A percentile compares a stretch with the other conserved stretches of the same genome.
Conservation (phyloP, 768 basidiomycete genomes). For the Rhizopogon salebrosus region DNA sequence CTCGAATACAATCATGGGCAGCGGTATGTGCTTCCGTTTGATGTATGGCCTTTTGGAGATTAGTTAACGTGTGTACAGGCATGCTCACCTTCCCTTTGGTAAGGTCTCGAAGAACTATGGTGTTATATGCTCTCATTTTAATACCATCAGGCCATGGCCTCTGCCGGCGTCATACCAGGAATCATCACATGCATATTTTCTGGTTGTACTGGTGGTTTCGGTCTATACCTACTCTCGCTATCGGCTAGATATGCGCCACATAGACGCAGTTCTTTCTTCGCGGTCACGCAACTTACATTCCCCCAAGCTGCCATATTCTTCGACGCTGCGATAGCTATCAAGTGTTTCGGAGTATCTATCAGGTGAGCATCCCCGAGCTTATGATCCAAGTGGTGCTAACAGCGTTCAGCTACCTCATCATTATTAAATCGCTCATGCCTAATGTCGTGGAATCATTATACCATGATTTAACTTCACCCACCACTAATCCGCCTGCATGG, state of each 20-base stretch:
- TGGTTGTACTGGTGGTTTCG: conserved; percentile 72
- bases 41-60: neutral
- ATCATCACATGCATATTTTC: conserved; percentile 84
- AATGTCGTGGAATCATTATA: conserved; percentile 82
- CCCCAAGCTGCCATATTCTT: conserved; percentile 85
- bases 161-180: conserved; percentile 85
- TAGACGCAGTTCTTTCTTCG: conserved; percentile 78
- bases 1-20: conserved; percentile 88
- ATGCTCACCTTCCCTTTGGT: conserved; percentile 89
- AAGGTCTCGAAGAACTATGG: conserved; percentile 14
- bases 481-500: conserved; percentile 69
- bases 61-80: conserved; percentile 36
- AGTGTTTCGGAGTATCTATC: conserved; percentile 95
- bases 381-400: neutral
- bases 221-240: conserved; percentile 81
- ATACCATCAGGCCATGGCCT: conserved; percentile 73
- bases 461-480: conserved; percentile 65
- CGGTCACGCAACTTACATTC: conserved; percentile 80
- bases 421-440: conserved; percentile 90
- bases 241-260: conserved; percentile 76
- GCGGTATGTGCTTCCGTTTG: conserved; percentile 47
- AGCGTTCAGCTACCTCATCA: conserved; percentile 70
- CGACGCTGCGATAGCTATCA: conserved; percentile 90
- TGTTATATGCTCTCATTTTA: neutral
- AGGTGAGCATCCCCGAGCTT: conserved; percentile 44